Evolutionary conservation across 352 stramenopile species (phyloP).

Genomic region (Phytophthora europaea): DNA sequence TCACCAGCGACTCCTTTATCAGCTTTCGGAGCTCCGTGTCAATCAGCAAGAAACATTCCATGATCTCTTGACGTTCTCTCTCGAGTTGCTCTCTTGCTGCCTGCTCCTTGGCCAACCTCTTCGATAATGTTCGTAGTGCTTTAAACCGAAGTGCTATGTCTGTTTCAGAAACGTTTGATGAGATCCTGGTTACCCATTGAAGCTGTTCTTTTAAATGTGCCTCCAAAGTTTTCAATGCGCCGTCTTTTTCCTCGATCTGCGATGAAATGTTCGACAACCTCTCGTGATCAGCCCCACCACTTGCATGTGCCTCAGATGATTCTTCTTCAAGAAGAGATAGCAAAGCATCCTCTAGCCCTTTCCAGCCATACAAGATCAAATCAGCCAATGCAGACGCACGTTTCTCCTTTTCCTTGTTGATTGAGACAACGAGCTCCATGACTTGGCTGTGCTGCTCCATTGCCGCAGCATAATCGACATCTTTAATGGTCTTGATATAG

Average conservation of each 20-base stretch:
- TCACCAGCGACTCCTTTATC: constrained; percentile 4
- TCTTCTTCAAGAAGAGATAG: constrained; percentile 16
- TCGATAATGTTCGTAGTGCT: constrained; percentile 19
- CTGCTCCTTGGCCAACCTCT: constrained; percentile 27
- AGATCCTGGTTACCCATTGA: constrained; percentile 21
- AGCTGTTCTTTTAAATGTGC: constrained; percentile 32
- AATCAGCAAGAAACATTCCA: constrained; percentile 12
- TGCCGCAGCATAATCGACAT: constrained; percentile 24
- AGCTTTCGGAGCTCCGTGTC: constrained; percentile 19
- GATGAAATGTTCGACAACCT: constrained; percentile 21
- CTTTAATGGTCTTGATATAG: constrained; percentile 37
- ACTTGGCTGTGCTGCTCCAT: constrained; percentile 32
- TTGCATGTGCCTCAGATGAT: not conserved
- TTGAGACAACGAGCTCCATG: constrained; percentile 37
- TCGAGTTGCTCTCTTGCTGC: constrained; percentile 22
- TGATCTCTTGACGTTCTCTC: constrained; percentile 7
- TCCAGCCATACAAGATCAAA: constrained; percentile 18
- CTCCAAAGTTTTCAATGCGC: constrained; percentile 16
- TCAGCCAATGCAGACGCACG: constrained; percentile 24
- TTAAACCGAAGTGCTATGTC: constrained; percentile 19
- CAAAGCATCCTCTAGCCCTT: constrained; percentile 14
- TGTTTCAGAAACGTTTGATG: constrained; percentile 8
- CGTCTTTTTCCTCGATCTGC: constrained; percentile 25
- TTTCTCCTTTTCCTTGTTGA: constrained; percentile 32
- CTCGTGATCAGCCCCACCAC: constrained; percentile 5